phyloP scores from a whole-genome alignment of 2,329 filamentous ascomycete genomes.

The Fusarium tupiense region DNA sequence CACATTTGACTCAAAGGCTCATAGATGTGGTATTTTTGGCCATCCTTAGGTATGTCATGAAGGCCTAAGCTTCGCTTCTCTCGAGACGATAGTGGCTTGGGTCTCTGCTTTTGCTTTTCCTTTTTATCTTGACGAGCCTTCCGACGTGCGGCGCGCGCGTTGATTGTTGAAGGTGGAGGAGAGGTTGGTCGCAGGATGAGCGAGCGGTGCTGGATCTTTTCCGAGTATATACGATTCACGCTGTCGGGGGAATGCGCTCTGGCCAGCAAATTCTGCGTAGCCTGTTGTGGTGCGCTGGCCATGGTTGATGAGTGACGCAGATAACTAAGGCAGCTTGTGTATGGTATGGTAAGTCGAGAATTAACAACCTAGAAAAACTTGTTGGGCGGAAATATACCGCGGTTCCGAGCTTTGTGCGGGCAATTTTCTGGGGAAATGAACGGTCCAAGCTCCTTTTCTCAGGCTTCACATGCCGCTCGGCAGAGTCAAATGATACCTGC shows the following conservation, averaged over 20 bases:
- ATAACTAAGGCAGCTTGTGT: not conserved
- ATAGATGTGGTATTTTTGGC: constrained; percentile 75
- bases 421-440: constrained; percentile 35
- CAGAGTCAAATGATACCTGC: constrained; percentile 26
- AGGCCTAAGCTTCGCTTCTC: constrained; percentile 79
- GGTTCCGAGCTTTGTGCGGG: constrained; percentile 8
- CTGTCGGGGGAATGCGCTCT: constrained; percentile 82
- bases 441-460: constrained; percentile 20
- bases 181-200: constrained; percentile 82
- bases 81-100: constrained; percentile 78
- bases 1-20: constrained; percentile 81
- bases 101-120: constrained; percentile 61
- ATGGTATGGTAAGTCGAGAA: not conserved
- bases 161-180: constrained; percentile 64
- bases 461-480: constrained; percentile 44
- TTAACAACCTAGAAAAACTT: not conserved
- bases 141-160: constrained; percentile 66
- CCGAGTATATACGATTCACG: constrained; percentile 76
- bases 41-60: constrained; percentile 76
- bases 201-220: constrained; percentile 84
- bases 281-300: constrained; percentile 48
- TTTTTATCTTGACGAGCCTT: constrained; percentile 59
- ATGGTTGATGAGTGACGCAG: constrained; percentile 39
- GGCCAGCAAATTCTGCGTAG: constrained; percentile 73
- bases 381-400: constrained; percentile 31